phyloP scores from a whole-genome alignment of 139 green algal species.

The Chlamydomonas asymmetrica region DNA sequence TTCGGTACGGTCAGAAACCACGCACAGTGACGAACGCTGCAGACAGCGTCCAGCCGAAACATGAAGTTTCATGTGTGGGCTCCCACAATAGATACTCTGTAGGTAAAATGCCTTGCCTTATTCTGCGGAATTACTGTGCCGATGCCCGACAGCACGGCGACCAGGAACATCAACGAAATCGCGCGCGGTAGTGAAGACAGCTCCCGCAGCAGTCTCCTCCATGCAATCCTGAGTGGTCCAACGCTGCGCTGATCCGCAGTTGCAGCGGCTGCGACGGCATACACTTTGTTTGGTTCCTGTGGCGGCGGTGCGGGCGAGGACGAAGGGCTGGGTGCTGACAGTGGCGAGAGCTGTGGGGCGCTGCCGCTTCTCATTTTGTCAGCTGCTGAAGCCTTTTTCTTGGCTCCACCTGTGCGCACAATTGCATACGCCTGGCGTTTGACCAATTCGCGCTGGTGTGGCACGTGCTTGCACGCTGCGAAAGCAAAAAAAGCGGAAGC shows the following conservation, averaged over 20 bases:
- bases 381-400: constrained; percentile 11
- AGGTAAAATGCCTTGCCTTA: constrained; percentile 52
- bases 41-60: not conserved
- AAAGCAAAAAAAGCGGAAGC: too few species aligned
- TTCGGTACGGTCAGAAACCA: not conserved
- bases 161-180: constrained; percentile 83
- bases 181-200: constrained; percentile 88
- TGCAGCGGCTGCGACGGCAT: not conserved
- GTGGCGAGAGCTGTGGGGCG: too few species aligned
- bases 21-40: not conserved
- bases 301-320: not conserved
- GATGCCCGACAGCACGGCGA: constrained; percentile 80
- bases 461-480: too few species aligned
- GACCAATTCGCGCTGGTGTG: too few species aligned
- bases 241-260: not conserved
- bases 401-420: not conserved
- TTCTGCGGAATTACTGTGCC: constrained; percentile 95
- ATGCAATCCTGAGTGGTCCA: constrained; percentile 23
- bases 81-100: not conserved
- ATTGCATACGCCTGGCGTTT: too few species aligned
- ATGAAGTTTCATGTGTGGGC: not conserved
- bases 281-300: not conserved
- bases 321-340: not conserved
- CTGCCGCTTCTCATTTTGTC: constrained; percentile 2
- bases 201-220: constrained; percentile 43